A percentile compares a stretch with the other conserved stretches of the same genome.
Evolutionary conservation across 2,329 filamentous ascomycete species (phyloP).

Genomic region (Fusarium sp.): DNA sequence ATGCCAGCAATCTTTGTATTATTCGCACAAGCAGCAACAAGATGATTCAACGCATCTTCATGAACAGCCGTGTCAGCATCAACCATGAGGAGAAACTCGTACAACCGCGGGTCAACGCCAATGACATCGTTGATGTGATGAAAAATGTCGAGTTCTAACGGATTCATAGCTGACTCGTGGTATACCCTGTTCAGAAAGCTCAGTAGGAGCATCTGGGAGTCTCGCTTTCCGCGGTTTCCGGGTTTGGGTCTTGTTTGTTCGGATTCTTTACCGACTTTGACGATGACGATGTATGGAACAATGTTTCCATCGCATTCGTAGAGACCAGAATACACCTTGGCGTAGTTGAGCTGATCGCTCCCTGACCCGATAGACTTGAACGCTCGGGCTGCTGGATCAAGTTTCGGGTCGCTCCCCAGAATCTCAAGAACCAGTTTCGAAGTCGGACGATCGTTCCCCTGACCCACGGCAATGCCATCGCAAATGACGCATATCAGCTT

Average conservation of each 20-base stretch:
- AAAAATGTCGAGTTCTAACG: slow-evolving; percentile 97
- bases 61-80: slow-evolving; percentile 96
- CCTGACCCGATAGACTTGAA: slow-evolving; percentile 94
- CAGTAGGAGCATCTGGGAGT: slow-evolving; percentile 95
- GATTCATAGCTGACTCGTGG: slow-evolving; percentile 92
- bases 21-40: slow-evolving; percentile 92
- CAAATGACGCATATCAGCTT: slow-evolving; percentile 98
- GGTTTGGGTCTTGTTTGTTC: slow-evolving; percentile 92
- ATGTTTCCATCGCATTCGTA: slow-evolving; percentile 99
- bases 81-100: slow-evolving; percentile 97
- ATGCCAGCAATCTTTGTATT: slow-evolving; percentile 97
- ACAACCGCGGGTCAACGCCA: slow-evolving; percentile 95
- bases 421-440: slow-evolving; percentile 98
- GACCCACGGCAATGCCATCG: slow-evolving; percentile 96
- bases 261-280: slow-evolving; percentile 97
- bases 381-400: slow-evolving; percentile 91
- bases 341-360: slow-evolving; percentile 95
- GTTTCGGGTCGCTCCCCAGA: slow-evolving; percentile 94
- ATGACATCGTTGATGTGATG: slow-evolving; percentile 99
- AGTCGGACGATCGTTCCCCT: slow-evolving; percentile 94
- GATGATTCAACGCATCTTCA: slow-evolving; percentile 90
- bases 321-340: slow-evolving; percentile 97
- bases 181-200: slow-evolving; percentile 98
- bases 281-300: slow-evolving; percentile 93
- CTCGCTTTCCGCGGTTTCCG: slow-evolving; percentile 97